Conservation (phyloP, 2,329 filamentous ascomycete species). For the Phialophora macrospora region DNA sequence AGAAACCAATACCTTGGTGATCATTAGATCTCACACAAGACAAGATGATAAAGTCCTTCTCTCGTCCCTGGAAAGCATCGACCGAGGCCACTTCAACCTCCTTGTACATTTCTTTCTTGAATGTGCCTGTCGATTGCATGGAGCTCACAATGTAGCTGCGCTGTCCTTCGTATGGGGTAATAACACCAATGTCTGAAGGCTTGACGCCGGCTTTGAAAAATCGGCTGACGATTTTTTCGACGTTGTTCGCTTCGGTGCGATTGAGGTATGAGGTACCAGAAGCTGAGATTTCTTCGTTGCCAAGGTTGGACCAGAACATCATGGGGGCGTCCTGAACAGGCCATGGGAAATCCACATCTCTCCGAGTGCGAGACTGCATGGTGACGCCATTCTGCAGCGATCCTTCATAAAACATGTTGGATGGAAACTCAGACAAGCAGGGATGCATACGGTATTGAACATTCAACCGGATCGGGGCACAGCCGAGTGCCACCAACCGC, state of each 20-base stretch:
- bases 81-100: slow-evolving; percentile 98
- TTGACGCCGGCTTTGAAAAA: slow-evolving; percentile 99
- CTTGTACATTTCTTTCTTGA: slow-evolving; percentile 98
- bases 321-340: slow-evolving; percentile 91
- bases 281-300: slow-evolving; percentile 96
- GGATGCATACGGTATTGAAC: slow-evolving; percentile 99
- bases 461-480: slow-evolving; percentile 88
- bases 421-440: slow-evolving; percentile 94
- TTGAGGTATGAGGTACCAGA: slow-evolving; percentile 98
- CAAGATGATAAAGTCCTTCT: slow-evolving; percentile 98
- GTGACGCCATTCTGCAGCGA: slow-evolving; percentile 96
- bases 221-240: slow-evolving; percentile 96
- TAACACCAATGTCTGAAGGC: slow-evolving; percentile 91
- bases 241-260: slow-evolving; percentile 93
- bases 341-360: slow-evolving; percentile 98
- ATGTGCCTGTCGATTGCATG: slow-evolving; percentile 97
- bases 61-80: slow-evolving; percentile 96
- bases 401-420: slow-evolving; percentile 99
- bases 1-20: slow-evolving; percentile 97
- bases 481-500: slow-evolving; percentile 87
- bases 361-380: slow-evolving; percentile 81
- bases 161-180: slow-evolving; percentile 97
- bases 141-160: slow-evolving; percentile 97
- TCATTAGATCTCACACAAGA: slow-evolving; percentile 98
- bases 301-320: slow-evolving; percentile 99